Evolutionary conservation across 495 filamentous ascomycete species (phyloP).

Genomic region (Aspergillus ostianus): DNA sequence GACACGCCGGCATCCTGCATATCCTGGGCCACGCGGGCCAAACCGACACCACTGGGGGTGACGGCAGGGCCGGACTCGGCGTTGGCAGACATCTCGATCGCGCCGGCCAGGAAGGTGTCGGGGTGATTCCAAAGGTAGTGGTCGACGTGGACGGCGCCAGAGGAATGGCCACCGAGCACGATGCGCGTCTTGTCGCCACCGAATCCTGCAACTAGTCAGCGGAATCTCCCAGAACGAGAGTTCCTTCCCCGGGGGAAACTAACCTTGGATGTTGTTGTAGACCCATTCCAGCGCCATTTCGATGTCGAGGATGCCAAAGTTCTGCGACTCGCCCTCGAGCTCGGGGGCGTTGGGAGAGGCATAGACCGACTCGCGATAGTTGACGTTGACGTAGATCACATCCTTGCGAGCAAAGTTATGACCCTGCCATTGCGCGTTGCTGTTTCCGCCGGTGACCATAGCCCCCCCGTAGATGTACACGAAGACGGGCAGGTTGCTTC

Average conservation of each 20-base stretch:
- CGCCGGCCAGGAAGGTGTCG: conserved; percentile 26
- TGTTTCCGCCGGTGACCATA: conserved; percentile 26
- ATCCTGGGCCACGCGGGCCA: conserved; percentile 22
- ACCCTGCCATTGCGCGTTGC: conserved; percentile 28
- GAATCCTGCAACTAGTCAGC: conserved; percentile 13
- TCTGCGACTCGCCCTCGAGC: conserved; percentile 26
- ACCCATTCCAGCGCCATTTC: conserved; percentile 28
- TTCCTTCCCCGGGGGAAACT: neutral
- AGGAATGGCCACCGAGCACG: conserved; percentile 28
- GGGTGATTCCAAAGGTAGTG: conserved; percentile 32
- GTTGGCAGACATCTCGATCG: conserved; percentile 31
- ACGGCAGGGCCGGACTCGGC: conserved; percentile 23
- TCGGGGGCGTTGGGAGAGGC: conserved; percentile 27
- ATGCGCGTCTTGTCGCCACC: conserved; percentile 27
- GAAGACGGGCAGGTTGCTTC: conserved; percentile 23
- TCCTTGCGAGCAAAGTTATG: conserved; percentile 30
- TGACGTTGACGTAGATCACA: conserved; percentile 30
- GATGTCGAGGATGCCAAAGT: conserved; percentile 29
- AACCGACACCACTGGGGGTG: conserved; percentile 19
- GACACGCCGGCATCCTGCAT: conserved; percentile 22
- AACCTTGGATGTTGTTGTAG: conserved; percentile 25
- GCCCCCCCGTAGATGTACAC: conserved; percentile 31
- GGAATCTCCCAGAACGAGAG: neutral
- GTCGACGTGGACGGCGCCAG: conserved; percentile 26
- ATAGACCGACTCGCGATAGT: conserved; percentile 29